Evolutionary conservation across 1,284 basidiomycete genomes (phyloP).

Genomic region (Microbotryomycetes sp.): DNA sequence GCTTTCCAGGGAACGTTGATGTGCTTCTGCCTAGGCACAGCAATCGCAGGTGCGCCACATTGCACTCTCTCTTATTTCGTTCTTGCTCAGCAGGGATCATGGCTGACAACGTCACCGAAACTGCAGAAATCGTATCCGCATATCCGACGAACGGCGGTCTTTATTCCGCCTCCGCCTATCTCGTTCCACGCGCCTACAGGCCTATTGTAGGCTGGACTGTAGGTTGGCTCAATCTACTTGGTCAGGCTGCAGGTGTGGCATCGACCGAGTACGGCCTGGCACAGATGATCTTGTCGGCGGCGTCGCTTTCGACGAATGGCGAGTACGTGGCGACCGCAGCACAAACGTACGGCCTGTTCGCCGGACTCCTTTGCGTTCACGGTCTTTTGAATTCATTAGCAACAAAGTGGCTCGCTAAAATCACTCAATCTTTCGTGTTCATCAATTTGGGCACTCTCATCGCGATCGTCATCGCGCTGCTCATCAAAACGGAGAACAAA

Average conservation of each 20-base stretch:
- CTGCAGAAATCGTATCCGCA: conserved; percentile 43
- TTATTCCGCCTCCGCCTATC: conserved; percentile 59
- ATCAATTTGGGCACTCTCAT: conserved; percentile 64
- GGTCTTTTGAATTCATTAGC: conserved; percentile 62
- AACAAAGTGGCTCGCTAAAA: conserved; percentile 67
- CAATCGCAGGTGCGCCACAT: conserved; percentile 64
- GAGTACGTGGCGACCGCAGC: conserved; percentile 48
- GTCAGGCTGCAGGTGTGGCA: conserved; percentile 73
- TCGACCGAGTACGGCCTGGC: conserved; percentile 84
- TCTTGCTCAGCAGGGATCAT: background rate
- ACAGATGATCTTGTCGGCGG: conserved; percentile 81
- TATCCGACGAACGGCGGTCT: conserved; percentile 75
- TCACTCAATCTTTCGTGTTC: conserved; percentile 78
- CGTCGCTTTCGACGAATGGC: conserved; percentile 51
- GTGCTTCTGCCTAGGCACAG: conserved; percentile 67
- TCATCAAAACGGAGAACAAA: conserved; percentile 76
- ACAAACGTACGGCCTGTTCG: conserved; percentile 68
- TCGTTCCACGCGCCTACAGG: conserved; percentile 61
- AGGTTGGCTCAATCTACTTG: conserved; percentile 70
- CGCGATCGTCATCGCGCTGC: conserved; percentile 70
- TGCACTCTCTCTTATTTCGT: background rate
- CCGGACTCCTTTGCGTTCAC: conserved; percentile 59
- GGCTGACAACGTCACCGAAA: background rate
- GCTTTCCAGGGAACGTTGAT: conserved; percentile 53
- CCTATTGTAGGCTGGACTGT: conserved; percentile 50